Percentiles rank a stretch among this genome's conserved stretches.
These are phyloP conservation scores for Gynandropsis gynandra DNA, from an alignment of 345 rosid genomes.

Conservation along the genomic window DNA sequence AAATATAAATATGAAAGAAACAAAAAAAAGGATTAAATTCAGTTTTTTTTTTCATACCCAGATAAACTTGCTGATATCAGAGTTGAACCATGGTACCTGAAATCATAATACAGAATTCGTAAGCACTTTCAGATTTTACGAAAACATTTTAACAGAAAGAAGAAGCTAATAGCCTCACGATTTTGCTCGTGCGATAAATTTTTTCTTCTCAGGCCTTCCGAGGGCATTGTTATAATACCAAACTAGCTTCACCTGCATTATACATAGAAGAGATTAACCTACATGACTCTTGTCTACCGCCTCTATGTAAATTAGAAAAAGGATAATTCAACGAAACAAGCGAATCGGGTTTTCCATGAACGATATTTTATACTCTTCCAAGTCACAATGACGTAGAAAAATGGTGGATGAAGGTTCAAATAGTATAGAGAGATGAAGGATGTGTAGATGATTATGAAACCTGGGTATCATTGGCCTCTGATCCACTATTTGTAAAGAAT, in stretches of 20 bases:
- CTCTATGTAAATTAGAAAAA: too few relatives aligned
- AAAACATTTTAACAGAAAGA: not conserved
- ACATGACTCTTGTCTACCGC: too few relatives aligned
- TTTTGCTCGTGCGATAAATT: constrained; percentile 66
- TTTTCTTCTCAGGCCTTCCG: constrained; percentile 80
- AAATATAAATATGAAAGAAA: not conserved
- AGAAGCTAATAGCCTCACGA: constrained; percentile 33
- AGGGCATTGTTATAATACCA: constrained; percentile 90
- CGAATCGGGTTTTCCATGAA: too few relatives aligned
- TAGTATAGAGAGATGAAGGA: not conserved
- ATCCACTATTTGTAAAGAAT: constrained; percentile 91
- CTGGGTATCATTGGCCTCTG: constrained; percentile 98
- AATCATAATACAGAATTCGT: constrained; percentile 19
- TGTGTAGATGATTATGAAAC: constrained; percentile 23
- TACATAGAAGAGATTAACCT: constrained; percentile 5
- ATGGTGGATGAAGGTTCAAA: not conserved
- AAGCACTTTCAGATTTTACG: constrained; percentile 9
- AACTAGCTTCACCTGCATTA: constrained; percentile 71
- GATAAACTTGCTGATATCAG: constrained; percentile 88
- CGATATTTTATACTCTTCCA: too few relatives aligned
- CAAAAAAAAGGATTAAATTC: not conserved
- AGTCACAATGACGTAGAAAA: constrained; percentile 5
- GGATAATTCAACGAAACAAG: too few relatives aligned
- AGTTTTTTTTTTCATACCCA: constrained; percentile 62
- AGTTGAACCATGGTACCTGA: constrained; percentile 93